These are phyloP conservation scores for Aspergillus carlsbadensis DNA, from an alignment of 495 filamentous ascomycete species.

Conservation along the genomic window DNA sequence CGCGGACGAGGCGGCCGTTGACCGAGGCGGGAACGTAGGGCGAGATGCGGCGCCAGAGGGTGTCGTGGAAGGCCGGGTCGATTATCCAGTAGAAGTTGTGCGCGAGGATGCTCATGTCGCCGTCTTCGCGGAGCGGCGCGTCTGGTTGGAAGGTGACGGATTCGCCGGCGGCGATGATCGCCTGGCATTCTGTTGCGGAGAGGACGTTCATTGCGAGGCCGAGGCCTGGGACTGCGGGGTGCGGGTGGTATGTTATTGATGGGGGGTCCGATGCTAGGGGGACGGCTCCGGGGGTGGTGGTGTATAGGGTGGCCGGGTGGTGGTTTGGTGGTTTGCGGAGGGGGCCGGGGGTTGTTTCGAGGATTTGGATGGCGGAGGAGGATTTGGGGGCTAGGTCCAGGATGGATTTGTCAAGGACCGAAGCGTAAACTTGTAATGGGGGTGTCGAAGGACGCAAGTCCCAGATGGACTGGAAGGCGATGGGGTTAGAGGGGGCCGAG, in stretches of 20 bases:
- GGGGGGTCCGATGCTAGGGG: slow-evolving; percentile 26
- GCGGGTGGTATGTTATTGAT: slow-evolving; percentile 34
- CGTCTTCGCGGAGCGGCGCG: slow-evolving; percentile 38
- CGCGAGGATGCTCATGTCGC: slow-evolving; percentile 39
- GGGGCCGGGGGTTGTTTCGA: slow-evolving; percentile 34
- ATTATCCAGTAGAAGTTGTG: slow-evolving; percentile 45
- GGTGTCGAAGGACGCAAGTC: slow-evolving; percentile 34
- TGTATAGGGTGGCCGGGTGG: slow-evolving; percentile 40
- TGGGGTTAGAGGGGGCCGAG: slow-evolving; percentile 32
- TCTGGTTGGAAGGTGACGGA: slow-evolving; percentile 38
- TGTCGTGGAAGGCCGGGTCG: slow-evolving; percentile 38
- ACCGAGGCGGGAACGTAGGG: slow-evolving; percentile 30
- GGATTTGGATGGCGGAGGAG: slow-evolving; percentile 31
- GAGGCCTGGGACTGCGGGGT: slow-evolving; percentile 39
- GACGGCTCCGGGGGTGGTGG: slow-evolving; percentile 32
- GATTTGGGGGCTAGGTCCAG: slow-evolving; percentile 28
- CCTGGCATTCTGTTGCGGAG: slow-evolving; percentile 30
- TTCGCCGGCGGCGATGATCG: slow-evolving; percentile 40
- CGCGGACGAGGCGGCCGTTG: slow-evolving; percentile 32
- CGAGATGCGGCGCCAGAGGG: slow-evolving; percentile 37
- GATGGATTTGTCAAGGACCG: slow-evolving; percentile 38
- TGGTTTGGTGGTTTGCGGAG: slow-evolving; percentile 41
- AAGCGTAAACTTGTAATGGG: slow-evolving; percentile 31
- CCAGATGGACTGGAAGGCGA: slow-evolving; percentile 41
- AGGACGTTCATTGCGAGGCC: slow-evolving; percentile 36